These are phyloP conservation scores for Brettanomyces nanus DNA, from an alignment of 805 yeast genomes.

Conservation along the genomic window DNA sequence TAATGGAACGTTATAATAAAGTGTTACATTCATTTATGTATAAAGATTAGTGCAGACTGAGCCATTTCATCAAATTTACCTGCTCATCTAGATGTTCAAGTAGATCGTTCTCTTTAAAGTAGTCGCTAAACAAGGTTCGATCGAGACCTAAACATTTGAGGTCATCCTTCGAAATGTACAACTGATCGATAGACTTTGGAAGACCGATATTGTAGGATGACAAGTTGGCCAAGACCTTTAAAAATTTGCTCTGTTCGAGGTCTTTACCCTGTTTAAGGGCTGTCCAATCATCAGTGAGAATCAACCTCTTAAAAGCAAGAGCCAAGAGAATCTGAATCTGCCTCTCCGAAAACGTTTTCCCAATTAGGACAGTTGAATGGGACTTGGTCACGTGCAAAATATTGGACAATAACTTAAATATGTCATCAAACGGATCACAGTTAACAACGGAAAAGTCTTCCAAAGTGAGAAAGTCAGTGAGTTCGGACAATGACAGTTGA, in stretches of 20 bases:
- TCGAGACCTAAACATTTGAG: conserved; percentile 6
- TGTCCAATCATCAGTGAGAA: conserved; percentile 47
- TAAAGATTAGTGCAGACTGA: background rate
- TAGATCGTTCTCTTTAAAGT: conserved; percentile 9
- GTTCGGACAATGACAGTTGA: conserved; percentile 34
- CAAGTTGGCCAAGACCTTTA: conserved; percentile 10
- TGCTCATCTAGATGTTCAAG: conserved; percentile 11
- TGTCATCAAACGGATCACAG: conserved; percentile 35
- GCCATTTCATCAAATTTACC: conserved; percentile 10
- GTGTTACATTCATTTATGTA: too few species aligned
- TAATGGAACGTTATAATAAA: too few species aligned
- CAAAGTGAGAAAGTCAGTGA: conserved; percentile 41
- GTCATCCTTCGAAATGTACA: conserved; percentile 8
- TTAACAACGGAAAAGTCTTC: conserved; percentile 41
- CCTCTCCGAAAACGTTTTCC: background rate
- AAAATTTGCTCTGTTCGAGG: conserved; percentile 10
- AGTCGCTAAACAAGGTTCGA: conserved; percentile 4
- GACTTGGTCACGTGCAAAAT: background rate
- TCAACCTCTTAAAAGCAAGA: conserved; percentile 52
- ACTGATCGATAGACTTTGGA: conserved; percentile 6
- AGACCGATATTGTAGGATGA: conserved; percentile 2
- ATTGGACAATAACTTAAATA: conserved; percentile 38
- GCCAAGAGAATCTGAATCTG: conserved; percentile 18
- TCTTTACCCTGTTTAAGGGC: conserved; percentile 18
- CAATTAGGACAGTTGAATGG: background rate